Evolutionary conservation across 2,329 filamentous ascomycete genomes (phyloP), one percentile per base, ranked within the genome.

Genomic region (Exophiala phaeomuriformis): DNA sequence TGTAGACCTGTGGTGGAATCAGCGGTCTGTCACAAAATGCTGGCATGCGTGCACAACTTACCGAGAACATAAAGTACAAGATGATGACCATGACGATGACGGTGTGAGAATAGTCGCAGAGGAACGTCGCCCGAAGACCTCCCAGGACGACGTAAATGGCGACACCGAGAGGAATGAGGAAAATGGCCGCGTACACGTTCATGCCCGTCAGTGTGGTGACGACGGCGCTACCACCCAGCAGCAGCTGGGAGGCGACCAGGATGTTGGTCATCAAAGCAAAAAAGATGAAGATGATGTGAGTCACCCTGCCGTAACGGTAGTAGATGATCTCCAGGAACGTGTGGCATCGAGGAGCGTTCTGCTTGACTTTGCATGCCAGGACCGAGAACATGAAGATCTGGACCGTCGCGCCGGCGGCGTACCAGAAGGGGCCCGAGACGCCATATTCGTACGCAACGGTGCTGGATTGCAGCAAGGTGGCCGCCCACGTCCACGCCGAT

Each of bases 311-410:
- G 69, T 94, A 94, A 55, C 89, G 80, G 29, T 87, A 88, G 51
- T 80, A 80, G 63, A 93, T 86, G 44, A 87, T 85, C 72, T 94
- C 88, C 7, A 93, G 79, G 68, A 88, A 90, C 0, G 80, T 83
- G 28, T 52, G 50, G 36, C 31, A 28, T 8, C 41, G 32, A 4
- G 50, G 36, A 4, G 42, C 43, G n/a, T 65, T 63, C 28, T 31
- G 36, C 39, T 52, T 47, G 43, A 47, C 46, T 35, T 52, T 47
- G 32, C 19, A 30, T 31, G 90, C 90, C 29, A 95, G 78, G 0
- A 88, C 93, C 1, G 90, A 88, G 64, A 95, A 95, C 1, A 95
- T 76, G 28, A 95, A 77, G 61, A 95, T 90, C 66, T 91, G 88
- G 3, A 91, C 86, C 0, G 85, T 89, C 9, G 87, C 88, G 9